Base-by-base conservation (phyloP, 768 basidiomycete genomes). In the Nevesoporus exiguus region DNA sequence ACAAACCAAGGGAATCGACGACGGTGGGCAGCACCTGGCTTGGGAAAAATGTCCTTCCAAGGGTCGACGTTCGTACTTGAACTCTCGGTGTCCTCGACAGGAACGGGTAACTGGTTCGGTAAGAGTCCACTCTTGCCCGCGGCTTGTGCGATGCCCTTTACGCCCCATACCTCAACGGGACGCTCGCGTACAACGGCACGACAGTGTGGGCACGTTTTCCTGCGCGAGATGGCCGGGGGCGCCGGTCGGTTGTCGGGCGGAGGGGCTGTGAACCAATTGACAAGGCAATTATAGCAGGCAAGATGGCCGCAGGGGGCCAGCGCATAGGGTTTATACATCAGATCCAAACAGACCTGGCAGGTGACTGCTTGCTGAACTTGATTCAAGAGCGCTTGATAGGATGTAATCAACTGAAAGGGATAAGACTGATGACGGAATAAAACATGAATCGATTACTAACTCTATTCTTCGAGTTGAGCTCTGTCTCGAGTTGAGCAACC, bases 301-400 rank as follows among this genome's bases (percentile, higher is more conserved):
- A 87, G 73, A 57, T 90, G 88, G 5, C 89, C 88, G 54, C 88
- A 91, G 1, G 88, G 88, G 0, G 85, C 77, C 19, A 90, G 80
- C 0, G 87, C 83, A 58, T 81, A 91, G 0, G 90, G 88, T 58
- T 80, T 81, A 66, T 86, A 76, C 66, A 92, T 75, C 22, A 88
- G 72, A 60, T 90, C 88, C 25, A 90, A 74, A 63, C 90, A 92
- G 56, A 92, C 85, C 66, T 90, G 86, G 56, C 90, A 92, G 13
- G 82, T 86, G 24, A 89, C 67, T 0, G 84, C 77, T 56, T 86
- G 82, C 9, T 83, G 81, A 40, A 88, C 60, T 52, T 81, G 74
- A 4, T 66, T 65, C n/a, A 88, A 60, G 22, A 83, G 71, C 9
- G 71, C 61, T 70, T 84, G 76, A 58, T 90, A 83, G 56, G 74